phyloP scores from a whole-genome alignment of 192 early-diverging fungal genomes.

The Coemansia sp. region DNA sequence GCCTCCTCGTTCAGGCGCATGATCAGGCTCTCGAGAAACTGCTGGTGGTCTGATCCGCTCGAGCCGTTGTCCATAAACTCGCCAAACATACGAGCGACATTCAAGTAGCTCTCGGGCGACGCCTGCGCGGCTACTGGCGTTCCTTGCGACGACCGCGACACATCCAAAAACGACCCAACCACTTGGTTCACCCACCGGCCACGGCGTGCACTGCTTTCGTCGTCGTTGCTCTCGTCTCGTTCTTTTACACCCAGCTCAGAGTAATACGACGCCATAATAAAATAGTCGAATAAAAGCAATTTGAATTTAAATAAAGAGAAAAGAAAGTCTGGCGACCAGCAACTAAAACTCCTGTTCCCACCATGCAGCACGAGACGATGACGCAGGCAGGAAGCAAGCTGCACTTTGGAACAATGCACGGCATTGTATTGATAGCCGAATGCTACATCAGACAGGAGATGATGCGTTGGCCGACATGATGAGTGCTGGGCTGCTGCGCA shows the following conservation, averaged over 20 bases:
- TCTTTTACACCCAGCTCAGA: slow-evolving; percentile 39
- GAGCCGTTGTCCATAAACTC: slow-evolving; percentile 34
- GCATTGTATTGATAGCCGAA: too few relatives aligned
- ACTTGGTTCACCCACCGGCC: slow-evolving; percentile 42
- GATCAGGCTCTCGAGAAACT: slow-evolving; percentile 42
- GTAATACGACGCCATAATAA: slow-evolving; percentile 44
- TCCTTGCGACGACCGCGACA: slow-evolving; percentile 28
- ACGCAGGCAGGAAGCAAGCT: too few relatives aligned
- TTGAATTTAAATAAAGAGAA: too few relatives aligned
- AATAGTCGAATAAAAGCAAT: too few relatives aligned
- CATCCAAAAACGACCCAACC: slow-evolving; percentile 44
- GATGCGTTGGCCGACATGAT: too few relatives aligned
- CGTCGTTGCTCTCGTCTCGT: slow-evolving; percentile 23
- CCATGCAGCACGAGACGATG: too few relatives aligned
- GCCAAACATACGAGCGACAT: slow-evolving; percentile 39
- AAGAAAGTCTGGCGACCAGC: too few relatives aligned
- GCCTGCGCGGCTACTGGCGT: slow-evolving; percentile 39
- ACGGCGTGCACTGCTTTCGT: slow-evolving; percentile 14
- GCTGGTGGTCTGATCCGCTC: slow-evolving; percentile 31
- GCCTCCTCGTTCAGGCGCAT: slow-evolving; percentile 49
- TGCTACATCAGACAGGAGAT: too few relatives aligned
- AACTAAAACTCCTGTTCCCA: too few relatives aligned
- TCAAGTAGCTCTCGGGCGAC: slow-evolving; percentile 41
- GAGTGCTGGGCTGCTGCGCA: slow-evolving; percentile 23
- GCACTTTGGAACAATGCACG: too few relatives aligned